Base-by-base conservation (phyloP, 805 yeast genomes). In the Candida glaebosa region DNA sequence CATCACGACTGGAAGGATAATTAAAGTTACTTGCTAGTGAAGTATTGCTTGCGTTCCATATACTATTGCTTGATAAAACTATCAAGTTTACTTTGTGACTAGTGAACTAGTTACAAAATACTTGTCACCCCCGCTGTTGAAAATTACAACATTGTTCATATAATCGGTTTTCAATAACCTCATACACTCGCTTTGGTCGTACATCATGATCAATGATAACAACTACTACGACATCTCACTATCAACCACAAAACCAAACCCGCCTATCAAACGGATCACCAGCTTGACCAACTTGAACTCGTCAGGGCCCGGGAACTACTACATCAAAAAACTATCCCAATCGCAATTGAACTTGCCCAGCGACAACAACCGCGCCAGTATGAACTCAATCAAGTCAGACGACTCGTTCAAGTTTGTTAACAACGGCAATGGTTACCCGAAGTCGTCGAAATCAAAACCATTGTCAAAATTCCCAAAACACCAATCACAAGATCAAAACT, bases 201-300 rank as follows among this genome's bases (percentile, higher is more conserved):
- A 6, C 30, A 35, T 24, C 25, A 35, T 35, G 38, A 35, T 20
- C 17, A 24, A 35, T 35, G 38, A 35, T 35, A 35, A 20, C 31
- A 35, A 35, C 18, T 35, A 35, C 16, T 35, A 35, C 22, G 38
- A 35, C 15, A 35, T 35, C 7, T 24, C 31, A n/a, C 24, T 35
- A 25, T 20, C 14, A 14, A 25, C 15, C 9, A 14, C 31, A 5
- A 22, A 35, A 12, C 18, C 31, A 3, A 24, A 24, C 15, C 18
- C 8, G 4, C 8, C 30, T 5, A 35, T 35, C 3, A 35, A n/a
- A 35, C 22, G 31, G 24, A 24, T 35, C 22, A 24, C 38, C 19
- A 24, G 31, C 15, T 24, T 35, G 24, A 35, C 31, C 22, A 35
- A 17, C 17, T 19, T 35, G 3, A 14, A 35, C 18, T 35, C 31